Base-by-base conservation (phyloP, 305 asterid genomes). In the Stenogyne calaminthoides region DNA sequence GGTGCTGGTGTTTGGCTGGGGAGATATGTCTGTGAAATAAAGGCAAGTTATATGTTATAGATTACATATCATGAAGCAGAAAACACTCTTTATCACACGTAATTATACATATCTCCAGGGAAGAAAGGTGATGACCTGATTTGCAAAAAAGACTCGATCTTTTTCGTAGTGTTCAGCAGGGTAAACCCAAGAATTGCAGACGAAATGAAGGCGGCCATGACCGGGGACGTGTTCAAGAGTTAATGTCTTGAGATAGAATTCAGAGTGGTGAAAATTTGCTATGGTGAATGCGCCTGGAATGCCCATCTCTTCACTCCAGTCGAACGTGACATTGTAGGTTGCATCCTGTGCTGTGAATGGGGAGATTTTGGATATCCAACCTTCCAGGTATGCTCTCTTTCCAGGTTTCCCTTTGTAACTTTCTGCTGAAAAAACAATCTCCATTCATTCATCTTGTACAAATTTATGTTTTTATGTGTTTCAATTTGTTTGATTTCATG, bases 171-270 rank as follows among this genome's bases (percentile, higher is more conserved):
- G 55, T 10, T 75, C 74, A 27, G 84, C 82, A 2, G 91, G 96
- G 60, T 88, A 91, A 67, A 93, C 82, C 97, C 98, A 91, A 15
- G 97, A 93, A 72, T 88, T 84, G 82, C 97, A 93, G 69, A 83
- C 22, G 73, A 93, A 93, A 58, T 85, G 90, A 64, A 93, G 52
- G 4, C 75, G 78, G 16, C 91, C 89, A 67, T 83, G 87, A 1
- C 80, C 84, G 11, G 91, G 91, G 70, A 91, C 83, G 27, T 81
- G 62, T 77, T 89, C 88, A 7, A 89, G 88, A 11, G 89, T 86
- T 10, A 93, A 78, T 0, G 88, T 85, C 90, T 88, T 88, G 55
- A 93, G 91, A 76, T 79, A 91, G 87, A 93, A 93, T 39, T 93
- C 95, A 51, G 65, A 80, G 75, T 78, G 85, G 81, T 88, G 96